Conservation (phyloP, 805 yeast genomes). For the Barnettozyma wickerhamii region DNA sequence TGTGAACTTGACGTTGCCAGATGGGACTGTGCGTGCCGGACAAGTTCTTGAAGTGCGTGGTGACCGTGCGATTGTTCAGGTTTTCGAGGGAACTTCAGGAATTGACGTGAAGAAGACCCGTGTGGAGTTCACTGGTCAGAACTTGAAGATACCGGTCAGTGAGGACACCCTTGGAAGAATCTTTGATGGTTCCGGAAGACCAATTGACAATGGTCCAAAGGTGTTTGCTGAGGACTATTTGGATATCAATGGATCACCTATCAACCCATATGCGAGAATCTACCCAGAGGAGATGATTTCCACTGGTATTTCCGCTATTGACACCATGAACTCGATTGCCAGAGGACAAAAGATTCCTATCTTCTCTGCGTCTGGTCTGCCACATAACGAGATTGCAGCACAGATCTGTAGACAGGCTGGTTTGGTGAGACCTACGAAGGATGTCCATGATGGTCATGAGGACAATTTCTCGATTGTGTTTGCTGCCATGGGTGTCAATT, state of each 20-base stretch:
- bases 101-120: slow-evolving; percentile 97
- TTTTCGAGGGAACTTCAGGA: slow-evolving; percentile 98
- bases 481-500: slow-evolving; percentile 99
- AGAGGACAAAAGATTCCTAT: slow-evolving; percentile 99
- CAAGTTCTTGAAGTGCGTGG: slow-evolving; percentile 98
- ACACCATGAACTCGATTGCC: slow-evolving; percentile 99
- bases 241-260: slow-evolving; percentile 98
- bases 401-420: slow-evolving; percentile 99
- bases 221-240: slow-evolving; percentile 98
- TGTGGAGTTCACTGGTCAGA: slow-evolving; percentile 96
- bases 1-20: slow-evolving; percentile 94
- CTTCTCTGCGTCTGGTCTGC: slow-evolving; percentile 98
- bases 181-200: slow-evolving; percentile 98
- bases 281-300: slow-evolving; percentile 99
- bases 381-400: slow-evolving; percentile 99
- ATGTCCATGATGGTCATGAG: slow-evolving; percentile 99
- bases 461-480: slow-evolving; percentile 98
- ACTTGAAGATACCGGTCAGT: slow-evolving; percentile 87
- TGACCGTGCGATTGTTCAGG: slow-evolving; percentile 95
- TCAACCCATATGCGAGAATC: slow-evolving; percentile 96
- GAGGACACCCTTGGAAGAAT: slow-evolving; percentile 98
- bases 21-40: slow-evolving; percentile 92
- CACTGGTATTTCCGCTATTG: slow-evolving; percentile 98
- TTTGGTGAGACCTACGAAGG: slow-evolving; percentile 98
- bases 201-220: slow-evolving; percentile 97